Evolutionary conservation across 108 stramenopile genomes (phyloP).

Genomic region (Cyclotella cryptica): DNA sequence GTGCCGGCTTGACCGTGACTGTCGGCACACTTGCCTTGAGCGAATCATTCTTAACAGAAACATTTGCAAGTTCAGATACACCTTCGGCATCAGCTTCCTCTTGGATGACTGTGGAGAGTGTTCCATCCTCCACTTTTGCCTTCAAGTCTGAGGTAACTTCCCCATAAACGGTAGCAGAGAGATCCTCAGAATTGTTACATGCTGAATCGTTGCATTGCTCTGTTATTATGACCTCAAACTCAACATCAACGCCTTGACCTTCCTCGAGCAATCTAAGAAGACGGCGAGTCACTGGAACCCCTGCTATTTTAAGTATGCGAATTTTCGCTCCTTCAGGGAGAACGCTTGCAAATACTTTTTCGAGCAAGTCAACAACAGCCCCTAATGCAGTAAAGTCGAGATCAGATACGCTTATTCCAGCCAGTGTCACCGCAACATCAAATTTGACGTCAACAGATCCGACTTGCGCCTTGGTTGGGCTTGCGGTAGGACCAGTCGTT

Average conservation of each 20-base stretch:
- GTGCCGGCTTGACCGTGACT: constrained; percentile 17
- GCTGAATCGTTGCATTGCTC: constrained; percentile 20
- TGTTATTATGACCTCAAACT: constrained; percentile 37
- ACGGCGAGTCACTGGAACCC: constrained; percentile 29
- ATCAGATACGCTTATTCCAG: constrained; percentile 30
- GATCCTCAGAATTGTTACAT: constrained; percentile 28
- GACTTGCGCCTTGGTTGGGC: constrained; percentile 18
- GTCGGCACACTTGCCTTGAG: constrained; percentile 14
- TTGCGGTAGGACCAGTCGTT: constrained; percentile 19
- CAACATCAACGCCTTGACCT: constrained; percentile 45
- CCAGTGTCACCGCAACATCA: constrained; percentile 23
- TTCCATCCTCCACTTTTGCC: constrained; percentile 28
- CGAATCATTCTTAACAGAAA: constrained; percentile 12
- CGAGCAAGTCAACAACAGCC: constrained; percentile 32
- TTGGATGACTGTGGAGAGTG: constrained; percentile 29
- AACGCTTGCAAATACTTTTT: constrained; percentile 14
- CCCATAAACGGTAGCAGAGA: constrained; percentile 19
- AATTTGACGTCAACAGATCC: constrained; percentile 36
- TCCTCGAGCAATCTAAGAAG: constrained; percentile 41
- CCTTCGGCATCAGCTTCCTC: constrained; percentile 27
- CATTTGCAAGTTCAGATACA: constrained; percentile 28
- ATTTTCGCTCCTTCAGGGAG: constrained; percentile 42
- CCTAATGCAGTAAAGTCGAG: constrained; percentile 35
- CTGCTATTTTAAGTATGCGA: constrained; percentile 44
- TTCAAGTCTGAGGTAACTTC: constrained; percentile 32